Conservation (phyloP, 2,329 filamentous ascomycete genomes). For the Talaromyces pinophilus region DNA sequence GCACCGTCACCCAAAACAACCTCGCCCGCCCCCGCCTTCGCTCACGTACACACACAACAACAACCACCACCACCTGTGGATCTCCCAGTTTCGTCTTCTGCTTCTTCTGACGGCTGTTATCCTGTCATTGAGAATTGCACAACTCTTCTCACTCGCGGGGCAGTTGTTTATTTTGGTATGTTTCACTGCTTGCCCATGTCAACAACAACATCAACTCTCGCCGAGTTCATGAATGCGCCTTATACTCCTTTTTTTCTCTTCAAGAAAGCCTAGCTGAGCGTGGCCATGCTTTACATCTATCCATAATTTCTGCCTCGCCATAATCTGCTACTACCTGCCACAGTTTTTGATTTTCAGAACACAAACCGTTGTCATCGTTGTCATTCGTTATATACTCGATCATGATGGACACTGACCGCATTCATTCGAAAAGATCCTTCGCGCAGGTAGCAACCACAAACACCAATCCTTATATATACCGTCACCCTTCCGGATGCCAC, state of each 20-base stretch:
- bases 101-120: slow-evolving; percentile 12
- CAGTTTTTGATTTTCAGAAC: slow-evolving; percentile 28
- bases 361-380: slow-evolving; percentile 20
- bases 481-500: slow-evolving; percentile 34
- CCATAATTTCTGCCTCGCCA: slow-evolving; percentile 1
- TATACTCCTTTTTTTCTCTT: slow-evolving; percentile 19
- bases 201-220: slow-evolving; percentile 12
- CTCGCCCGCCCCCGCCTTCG: slow-evolving; percentile 5
- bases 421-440: slow-evolving; percentile 40
- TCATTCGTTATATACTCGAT: slow-evolving; percentile 5
- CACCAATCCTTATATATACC: slow-evolving; percentile 28
- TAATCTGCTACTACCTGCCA: background rate
- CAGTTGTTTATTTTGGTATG: slow-evolving; percentile 23
- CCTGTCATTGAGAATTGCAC: slow-evolving; percentile 17
- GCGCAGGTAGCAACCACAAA: slow-evolving; percentile 44
- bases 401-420: slow-evolving; percentile 32
- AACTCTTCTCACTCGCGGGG: slow-evolving; percentile 14
- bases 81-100: slow-evolving; percentile 19
- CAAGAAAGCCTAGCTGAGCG: slow-evolving; percentile 7
- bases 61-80: slow-evolving; percentile 16
- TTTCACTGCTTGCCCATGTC: slow-evolving; percentile 10
- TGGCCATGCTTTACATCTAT: slow-evolving; percentile 2
- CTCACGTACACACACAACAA: slow-evolving; percentile 4
- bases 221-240: slow-evolving; percentile 23
- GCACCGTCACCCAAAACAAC: slow-evolving; percentile 4